These are phyloP conservation scores for Trichomonascaceae sp. DNA, from an alignment of 1,139 yeast species.

Conservation along the genomic window DNA sequence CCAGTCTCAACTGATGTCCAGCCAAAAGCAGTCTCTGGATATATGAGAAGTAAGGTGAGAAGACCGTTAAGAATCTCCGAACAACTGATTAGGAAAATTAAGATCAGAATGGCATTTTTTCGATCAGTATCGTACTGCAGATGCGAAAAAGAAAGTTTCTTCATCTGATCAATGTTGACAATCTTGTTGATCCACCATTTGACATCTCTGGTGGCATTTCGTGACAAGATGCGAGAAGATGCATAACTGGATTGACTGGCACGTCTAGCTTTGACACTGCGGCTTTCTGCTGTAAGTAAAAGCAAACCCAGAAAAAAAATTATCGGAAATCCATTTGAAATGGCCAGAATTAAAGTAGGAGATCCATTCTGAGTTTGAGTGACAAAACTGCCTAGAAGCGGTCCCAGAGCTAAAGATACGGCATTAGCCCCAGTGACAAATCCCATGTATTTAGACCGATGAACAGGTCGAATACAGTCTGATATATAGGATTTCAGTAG, in stretches of 20 bases:
- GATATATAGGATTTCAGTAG: slow-evolving; percentile 56
- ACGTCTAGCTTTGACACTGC: slow-evolving; percentile 24
- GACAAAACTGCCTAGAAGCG: slow-evolving; percentile 47
- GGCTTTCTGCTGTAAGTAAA: slow-evolving; percentile 52
- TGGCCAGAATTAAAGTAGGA: slow-evolving; percentile 23
- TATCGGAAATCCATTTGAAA: slow-evolving; percentile 21
- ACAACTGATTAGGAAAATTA: slow-evolving; percentile 37
- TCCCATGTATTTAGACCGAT: slow-evolving; percentile 51
- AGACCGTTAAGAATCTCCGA: slow-evolving; percentile 31
- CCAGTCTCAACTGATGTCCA: slow-evolving; percentile 62
- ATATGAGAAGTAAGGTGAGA: slow-evolving; percentile 48
- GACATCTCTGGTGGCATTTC: slow-evolving; percentile 4
- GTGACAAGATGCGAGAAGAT: not conserved
- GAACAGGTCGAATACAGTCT: slow-evolving; percentile 52
- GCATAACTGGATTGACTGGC: slow-evolving; percentile 12
- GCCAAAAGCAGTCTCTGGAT: slow-evolving; percentile 49
- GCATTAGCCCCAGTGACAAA: slow-evolving; percentile 50
- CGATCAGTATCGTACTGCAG: slow-evolving; percentile 36
- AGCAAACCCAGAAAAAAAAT: slow-evolving; percentile 33
- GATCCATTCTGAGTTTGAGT: slow-evolving; percentile 22
- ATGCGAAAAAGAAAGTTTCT: slow-evolving; percentile 30
- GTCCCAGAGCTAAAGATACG: slow-evolving; percentile 59
- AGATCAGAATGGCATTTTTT: slow-evolving; percentile 39
- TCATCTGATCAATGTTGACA: slow-evolving; percentile 19
- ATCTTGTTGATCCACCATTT: not conserved